Conservation (phyloP, 768 basidiomycete species). For the Hygrocybe punicea region DNA sequence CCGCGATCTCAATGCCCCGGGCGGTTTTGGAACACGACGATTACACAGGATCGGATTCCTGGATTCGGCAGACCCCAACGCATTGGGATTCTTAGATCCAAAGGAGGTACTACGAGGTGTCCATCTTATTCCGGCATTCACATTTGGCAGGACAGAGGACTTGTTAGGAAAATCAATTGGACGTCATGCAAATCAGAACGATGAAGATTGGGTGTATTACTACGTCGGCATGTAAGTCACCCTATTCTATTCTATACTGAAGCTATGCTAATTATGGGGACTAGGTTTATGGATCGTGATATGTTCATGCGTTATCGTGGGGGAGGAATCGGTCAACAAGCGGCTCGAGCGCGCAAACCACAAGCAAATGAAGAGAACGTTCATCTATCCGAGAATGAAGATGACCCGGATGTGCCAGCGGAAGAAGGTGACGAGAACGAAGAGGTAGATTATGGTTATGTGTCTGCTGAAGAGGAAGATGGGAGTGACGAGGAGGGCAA, state of each 20-base stretch:
- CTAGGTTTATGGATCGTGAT: too few relatives aligned
- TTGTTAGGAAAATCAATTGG: conserved; percentile 1
- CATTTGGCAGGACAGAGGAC: neutral
- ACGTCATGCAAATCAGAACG: neutral
- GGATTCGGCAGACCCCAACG: conserved; percentile 3
- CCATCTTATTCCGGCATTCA: conserved; percentile 19
- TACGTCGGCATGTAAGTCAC: conserved; percentile 39
- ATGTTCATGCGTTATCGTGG: too few relatives aligned
- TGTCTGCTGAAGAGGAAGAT: neutral
- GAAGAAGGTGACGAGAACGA: too few relatives aligned
- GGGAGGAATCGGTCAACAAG: too few relatives aligned
- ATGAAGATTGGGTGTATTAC: conserved; percentile 29
- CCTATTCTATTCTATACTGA: neutral
- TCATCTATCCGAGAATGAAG: neutral
- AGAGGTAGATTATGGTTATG: neutral
- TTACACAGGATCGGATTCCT: conserved; percentile 11
- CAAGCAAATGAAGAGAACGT: too few relatives aligned
- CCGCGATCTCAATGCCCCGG: neutral
- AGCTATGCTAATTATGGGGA: neutral
- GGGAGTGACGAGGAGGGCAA: neutral
- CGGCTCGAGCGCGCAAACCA: too few relatives aligned
- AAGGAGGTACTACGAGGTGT: conserved; percentile 11
- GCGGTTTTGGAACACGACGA: neutral
- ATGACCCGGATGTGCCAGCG: too few relatives aligned
- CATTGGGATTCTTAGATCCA: conserved; percentile 23